Base-by-base conservation (phyloP, 768 basidiomycete genomes). In the Strobilomyces dryophilus region DNA sequence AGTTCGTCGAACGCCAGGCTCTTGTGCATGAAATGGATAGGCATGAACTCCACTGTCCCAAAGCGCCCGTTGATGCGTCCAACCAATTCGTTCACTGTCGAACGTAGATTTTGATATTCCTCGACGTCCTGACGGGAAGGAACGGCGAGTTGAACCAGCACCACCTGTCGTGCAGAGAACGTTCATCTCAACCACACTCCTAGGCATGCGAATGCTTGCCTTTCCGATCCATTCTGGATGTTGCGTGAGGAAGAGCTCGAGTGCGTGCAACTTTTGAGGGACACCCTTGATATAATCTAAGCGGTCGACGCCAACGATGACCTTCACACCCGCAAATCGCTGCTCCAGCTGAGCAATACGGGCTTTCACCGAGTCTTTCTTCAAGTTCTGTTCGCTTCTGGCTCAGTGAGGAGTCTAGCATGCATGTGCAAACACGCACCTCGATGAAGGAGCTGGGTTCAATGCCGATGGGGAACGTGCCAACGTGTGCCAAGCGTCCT, bases 241-340 rank as follows among this genome's bases (percentile, higher is more conserved):
- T 60, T 98, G 95, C 18, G 88, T 84, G 31, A 99, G 80, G 82
- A 99, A 99, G 40, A 95, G 82, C 66, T 99, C 97, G 53, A 99
- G 81, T 0, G 92, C 95, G 66, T 98, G 93, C 45, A 99, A 73
- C 73, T 99, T 99, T 70, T 99, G 97, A 2, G 97, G 97, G 32
- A 99, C 93, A 64, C 97, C 97, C 79, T 99, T 99, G 85, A 99
- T 98, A 73, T 99, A 99, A 69, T 99, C 97, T 49, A 99, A 79
- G 42, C 97, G 87, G 70, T 99, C 97, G 26, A 99, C 97, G 47
- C 97, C 97, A 58, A 98, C 93, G 67, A 99, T 97, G 64, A 99
- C 87, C 72, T 98, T 98, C 66, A 92, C 89, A 44, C 90, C 95
- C 42, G 85, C 81, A 71, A 98, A 99, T 45, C 95, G 85, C 55